A percentile compares a stretch with the other conserved stretches of the same genome.
These are phyloP conservation scores for Mycena latifolia DNA, from an alignment of 768 basidiomycete genomes.

Conservation along the genomic window DNA sequence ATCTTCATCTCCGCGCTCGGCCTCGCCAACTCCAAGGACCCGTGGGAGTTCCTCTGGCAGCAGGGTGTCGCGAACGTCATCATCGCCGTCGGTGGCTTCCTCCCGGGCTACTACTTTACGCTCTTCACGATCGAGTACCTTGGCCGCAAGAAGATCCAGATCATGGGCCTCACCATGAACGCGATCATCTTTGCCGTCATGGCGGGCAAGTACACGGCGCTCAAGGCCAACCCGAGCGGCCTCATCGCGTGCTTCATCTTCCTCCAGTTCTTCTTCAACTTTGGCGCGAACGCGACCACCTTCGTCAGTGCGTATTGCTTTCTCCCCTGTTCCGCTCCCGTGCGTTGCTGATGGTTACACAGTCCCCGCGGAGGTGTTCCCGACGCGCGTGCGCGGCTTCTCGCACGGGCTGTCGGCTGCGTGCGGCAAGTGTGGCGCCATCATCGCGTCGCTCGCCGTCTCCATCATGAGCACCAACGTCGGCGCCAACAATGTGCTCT, in stretches of 20 bases:
- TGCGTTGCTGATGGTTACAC: neutral
- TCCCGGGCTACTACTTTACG: slow-evolving; percentile 30
- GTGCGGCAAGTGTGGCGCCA: slow-evolving; percentile 73
- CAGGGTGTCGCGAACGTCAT: slow-evolving; percentile 33
- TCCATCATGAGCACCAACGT: slow-evolving; percentile 35
- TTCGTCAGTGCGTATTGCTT: slow-evolving; percentile 52
- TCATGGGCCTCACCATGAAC: slow-evolving; percentile 29
- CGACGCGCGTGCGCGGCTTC: slow-evolving; percentile 76
- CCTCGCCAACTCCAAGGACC: slow-evolving; percentile 30
- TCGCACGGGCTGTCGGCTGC: slow-evolving; percentile 76
- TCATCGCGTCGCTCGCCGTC: slow-evolving; percentile 54
- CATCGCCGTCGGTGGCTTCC: slow-evolving; percentile 30
- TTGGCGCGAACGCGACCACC: slow-evolving; percentile 72
- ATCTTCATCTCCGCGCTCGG: slow-evolving; percentile 32
- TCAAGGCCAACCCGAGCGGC: slow-evolving; percentile 19
- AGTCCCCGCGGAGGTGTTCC: slow-evolving; percentile 74
- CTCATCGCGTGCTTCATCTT: slow-evolving; percentile 34
- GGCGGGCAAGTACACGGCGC: slow-evolving; percentile 28
- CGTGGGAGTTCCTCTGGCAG: slow-evolving; percentile 35
- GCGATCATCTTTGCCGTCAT: slow-evolving; percentile 27
- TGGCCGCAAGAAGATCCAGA: slow-evolving; percentile 28
- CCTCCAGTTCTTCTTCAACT: slow-evolving; percentile 74
- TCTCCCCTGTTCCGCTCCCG: neutral
- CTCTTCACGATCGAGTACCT: slow-evolving; percentile 32
- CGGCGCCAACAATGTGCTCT: slow-evolving; percentile 26